Conservation (phyloP, 495 filamentous ascomycete genomes). For the Talaromyces liani region DNA sequence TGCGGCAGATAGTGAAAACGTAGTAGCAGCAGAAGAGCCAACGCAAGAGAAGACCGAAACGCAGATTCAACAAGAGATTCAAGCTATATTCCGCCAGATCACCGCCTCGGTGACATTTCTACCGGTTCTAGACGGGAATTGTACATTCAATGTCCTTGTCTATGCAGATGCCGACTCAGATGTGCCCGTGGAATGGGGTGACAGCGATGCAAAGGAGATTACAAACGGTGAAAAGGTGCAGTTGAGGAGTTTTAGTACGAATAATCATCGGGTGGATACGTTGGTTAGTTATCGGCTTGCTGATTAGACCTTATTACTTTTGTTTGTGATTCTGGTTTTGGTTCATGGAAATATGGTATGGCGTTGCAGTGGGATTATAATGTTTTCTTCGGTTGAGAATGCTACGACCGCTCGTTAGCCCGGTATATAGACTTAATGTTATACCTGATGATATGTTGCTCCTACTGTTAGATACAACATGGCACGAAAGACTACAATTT, state of each 20-base stretch:
- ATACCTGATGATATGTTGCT: neutral
- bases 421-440: neutral
- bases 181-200: constrained; percentile 96
- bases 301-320: constrained; percentile 19
- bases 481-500: too few relatives aligned
- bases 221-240: constrained; percentile 93
- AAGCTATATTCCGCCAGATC: constrained; percentile 93
- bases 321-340: neutral
- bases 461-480: too few relatives aligned
- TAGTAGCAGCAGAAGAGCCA: constrained; percentile 12
- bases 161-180: constrained; percentile 97
- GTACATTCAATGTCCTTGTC: constrained; percentile 97
- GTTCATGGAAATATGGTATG: neutral
- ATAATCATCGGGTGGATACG: constrained; percentile 87
- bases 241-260: constrained; percentile 90
- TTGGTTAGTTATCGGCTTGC: constrained; percentile 77
- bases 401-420: neutral
- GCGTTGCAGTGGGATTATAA: neutral
- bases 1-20: constrained; percentile 55
- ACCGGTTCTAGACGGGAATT: constrained; percentile 83
- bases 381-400: neutral
- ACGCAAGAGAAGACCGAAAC: constrained; percentile 72
- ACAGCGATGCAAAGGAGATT: constrained; percentile 97
- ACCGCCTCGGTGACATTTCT: constrained; percentile 96
- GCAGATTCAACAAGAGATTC: constrained; percentile 92